phyloP scores from a whole-genome alignment of 768 basidiomycete species.

The Tylopilus subfusipes region DNA sequence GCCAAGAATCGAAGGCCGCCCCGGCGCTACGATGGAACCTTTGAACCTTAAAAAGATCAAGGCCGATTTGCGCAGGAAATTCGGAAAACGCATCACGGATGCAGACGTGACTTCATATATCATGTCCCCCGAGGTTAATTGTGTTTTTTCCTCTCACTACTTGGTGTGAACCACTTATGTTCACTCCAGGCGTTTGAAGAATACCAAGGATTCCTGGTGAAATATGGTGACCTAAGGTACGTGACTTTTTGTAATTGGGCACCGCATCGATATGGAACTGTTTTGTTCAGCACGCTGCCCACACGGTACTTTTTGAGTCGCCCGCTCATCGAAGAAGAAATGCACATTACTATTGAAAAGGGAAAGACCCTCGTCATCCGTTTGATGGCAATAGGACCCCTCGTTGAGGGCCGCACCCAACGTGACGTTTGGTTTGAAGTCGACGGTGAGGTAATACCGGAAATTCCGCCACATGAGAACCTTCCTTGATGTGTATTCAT shows the following conservation, averaged over 20 bases:
- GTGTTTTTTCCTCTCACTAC: slow-evolving; percentile 4
- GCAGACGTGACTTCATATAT: slow-evolving; percentile 91
- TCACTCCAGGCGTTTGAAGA: slow-evolving; percentile 88
- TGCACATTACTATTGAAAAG: slow-evolving; percentile 93
- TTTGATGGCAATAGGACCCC: slow-evolving; percentile 91
- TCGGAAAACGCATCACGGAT: slow-evolving; percentile 92
- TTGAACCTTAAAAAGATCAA: slow-evolving; percentile 97
- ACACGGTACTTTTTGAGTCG: slow-evolving; percentile 97
- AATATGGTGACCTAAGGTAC: slow-evolving; percentile 91
- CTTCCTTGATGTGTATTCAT: slow-evolving; percentile 11
- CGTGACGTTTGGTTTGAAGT: slow-evolving; percentile 99
- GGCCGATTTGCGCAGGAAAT: slow-evolving; percentile 86
- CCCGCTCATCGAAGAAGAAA: slow-evolving; percentile 93
- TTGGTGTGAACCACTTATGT: slow-evolving; percentile 6
- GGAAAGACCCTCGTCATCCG: slow-evolving; percentile 97
- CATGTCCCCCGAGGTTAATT: slow-evolving; percentile 94
- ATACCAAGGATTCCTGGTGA: slow-evolving; percentile 91
- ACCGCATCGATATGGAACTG: slow-evolving; percentile 9
- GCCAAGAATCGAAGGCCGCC: slow-evolving; percentile 89
- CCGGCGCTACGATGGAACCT: slow-evolving; percentile 82
- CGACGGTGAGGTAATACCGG: slow-evolving; percentile 75
- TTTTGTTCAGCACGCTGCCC: slow-evolving; percentile 70
- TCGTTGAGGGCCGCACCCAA: slow-evolving; percentile 86
- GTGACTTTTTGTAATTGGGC: slow-evolving; percentile 20
- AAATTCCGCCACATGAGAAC: slow-evolving; percentile 7